These are phyloP conservation scores for Heritiera littoralis DNA, from an alignment of 345 rosid genomes.

Conservation along the genomic window DNA sequence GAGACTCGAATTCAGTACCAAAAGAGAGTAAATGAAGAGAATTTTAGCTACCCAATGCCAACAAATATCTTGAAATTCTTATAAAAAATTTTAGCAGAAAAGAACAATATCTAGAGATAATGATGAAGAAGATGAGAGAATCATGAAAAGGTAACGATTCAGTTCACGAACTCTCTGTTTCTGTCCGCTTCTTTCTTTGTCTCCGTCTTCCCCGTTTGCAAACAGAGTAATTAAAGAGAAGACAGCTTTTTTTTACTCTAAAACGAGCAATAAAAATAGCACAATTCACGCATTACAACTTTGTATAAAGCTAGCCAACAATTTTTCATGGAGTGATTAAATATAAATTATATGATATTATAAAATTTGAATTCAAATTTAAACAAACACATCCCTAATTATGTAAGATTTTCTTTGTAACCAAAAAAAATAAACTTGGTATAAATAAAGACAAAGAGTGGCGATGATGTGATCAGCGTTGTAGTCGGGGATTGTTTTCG, in stretches of 20 bases:
- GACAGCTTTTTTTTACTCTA: neutral
- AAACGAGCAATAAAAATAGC: neutral
- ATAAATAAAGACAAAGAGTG: too few relatives aligned
- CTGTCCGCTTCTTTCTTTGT: neutral
- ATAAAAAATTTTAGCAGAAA: neutral
- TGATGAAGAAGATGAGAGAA: neutral
- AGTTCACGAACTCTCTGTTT: neutral
- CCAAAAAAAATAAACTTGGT: too few relatives aligned
- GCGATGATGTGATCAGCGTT: too few relatives aligned
- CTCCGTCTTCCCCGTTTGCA: neutral
- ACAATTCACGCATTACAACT: neutral
- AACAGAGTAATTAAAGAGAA: neutral
- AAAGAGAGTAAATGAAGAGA: neutral
- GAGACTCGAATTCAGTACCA: neutral
- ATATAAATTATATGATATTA: too few relatives aligned
- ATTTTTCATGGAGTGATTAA: too few relatives aligned
- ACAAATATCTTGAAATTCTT: neutral
- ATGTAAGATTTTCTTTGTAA: too few relatives aligned
- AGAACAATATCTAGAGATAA: neutral
- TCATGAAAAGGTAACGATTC: neutral
- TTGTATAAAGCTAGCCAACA: too few relatives aligned
- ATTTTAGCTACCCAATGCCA: neutral
- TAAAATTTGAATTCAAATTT: too few relatives aligned
- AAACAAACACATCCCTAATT: too few relatives aligned
- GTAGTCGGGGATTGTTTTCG: too few relatives aligned